Conservation (phyloP, 352 stramenopile genomes). For the Pythium volutum region DNA sequence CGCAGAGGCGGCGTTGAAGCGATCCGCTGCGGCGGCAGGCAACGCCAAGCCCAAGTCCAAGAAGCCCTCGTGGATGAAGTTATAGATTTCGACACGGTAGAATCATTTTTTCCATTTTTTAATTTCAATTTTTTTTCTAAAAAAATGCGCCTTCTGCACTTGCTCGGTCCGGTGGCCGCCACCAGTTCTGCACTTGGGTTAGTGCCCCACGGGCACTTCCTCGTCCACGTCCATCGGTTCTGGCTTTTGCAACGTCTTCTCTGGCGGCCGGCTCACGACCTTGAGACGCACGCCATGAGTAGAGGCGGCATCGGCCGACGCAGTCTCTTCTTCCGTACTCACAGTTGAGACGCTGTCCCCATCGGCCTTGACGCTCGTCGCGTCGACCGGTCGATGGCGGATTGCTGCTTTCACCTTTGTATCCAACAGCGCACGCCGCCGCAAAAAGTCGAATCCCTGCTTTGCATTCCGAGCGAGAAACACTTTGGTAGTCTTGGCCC, state of each 20-base stretch:
- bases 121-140: constrained; percentile 21
- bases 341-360: constrained; percentile 23
- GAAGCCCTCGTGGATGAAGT: constrained; percentile 76
- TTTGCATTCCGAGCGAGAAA: constrained; percentile 65
- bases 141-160: not conserved
- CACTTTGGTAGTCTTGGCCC: constrained; percentile 44
- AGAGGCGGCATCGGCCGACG: not conserved
- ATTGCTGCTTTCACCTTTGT: constrained; percentile 15
- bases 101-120: constrained; percentile 22
- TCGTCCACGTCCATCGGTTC: not conserved
- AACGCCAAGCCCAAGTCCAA: constrained; percentile 41
- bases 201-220: not conserved
- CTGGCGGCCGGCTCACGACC: constrained; percentile 21
- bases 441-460: constrained; percentile 69
- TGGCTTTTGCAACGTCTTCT: constrained; percentile 14
- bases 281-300: constrained; percentile 16
- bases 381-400: constrained; percentile 23
- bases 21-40: constrained; percentile 19
- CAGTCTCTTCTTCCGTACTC: constrained; percentile 23
- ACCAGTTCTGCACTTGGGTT: not conserved
- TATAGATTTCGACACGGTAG: constrained; percentile 26
- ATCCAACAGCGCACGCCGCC: constrained; percentile 60
- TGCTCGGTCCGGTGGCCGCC: not conserved
- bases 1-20: constrained; percentile 28
- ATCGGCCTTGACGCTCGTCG: constrained; percentile 16